Conservation (phyloP, 2,329 filamentous ascomycete species). For the Beauveria bassiana region DNA sequence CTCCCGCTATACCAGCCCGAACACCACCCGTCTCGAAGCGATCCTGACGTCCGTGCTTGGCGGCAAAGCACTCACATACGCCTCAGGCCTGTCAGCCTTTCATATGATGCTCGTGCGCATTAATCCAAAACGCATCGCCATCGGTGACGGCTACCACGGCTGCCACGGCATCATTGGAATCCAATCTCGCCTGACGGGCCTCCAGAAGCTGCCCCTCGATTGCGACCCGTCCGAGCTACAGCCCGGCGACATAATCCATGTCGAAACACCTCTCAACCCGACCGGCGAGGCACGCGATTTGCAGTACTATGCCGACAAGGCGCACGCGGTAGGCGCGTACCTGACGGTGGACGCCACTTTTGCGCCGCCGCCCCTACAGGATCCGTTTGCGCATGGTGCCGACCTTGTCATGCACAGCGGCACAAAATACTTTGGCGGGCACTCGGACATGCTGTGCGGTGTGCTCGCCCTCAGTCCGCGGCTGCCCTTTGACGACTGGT, state of each 20-base stretch:
- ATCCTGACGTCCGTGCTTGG: slow-evolving; percentile 68
- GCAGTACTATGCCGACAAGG: slow-evolving; percentile 60
- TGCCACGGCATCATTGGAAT: slow-evolving; percentile 78
- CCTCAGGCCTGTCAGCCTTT: slow-evolving; percentile 79
- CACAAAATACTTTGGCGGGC: slow-evolving; percentile 94
- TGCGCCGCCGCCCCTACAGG: slow-evolving; percentile 79
- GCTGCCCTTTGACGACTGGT: slow-evolving; percentile 40
- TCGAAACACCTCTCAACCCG: slow-evolving; percentile 93
- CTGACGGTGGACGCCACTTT: slow-evolving; percentile 89
- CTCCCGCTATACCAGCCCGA: slow-evolving; percentile 72
- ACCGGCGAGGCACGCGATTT: slow-evolving; percentile 75
- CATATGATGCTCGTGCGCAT: slow-evolving; percentile 79
- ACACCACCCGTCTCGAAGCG: slow-evolving; percentile 76
- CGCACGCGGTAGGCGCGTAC: slow-evolving; percentile 63
- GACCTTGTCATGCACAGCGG: slow-evolving; percentile 89
- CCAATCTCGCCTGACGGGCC: slow-evolving; percentile 65
- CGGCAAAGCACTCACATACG: slow-evolving; percentile 67
- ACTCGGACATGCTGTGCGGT: slow-evolving; percentile 88
- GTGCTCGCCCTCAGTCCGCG: slow-evolving; percentile 60
- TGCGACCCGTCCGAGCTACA: slow-evolving; percentile 59
- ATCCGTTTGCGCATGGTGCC: slow-evolving; percentile 74
- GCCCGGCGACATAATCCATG: slow-evolving; percentile 75
- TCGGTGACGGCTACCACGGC: slow-evolving; percentile 85
- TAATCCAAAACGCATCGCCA: slow-evolving; percentile 75
- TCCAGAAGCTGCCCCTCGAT: slow-evolving; percentile 64